Evolutionary conservation across 2,329 filamentous ascomycete genomes (phyloP), one percentile per base, ranked within the genome.

Genomic region (Nectriaceae sp.): DNA sequence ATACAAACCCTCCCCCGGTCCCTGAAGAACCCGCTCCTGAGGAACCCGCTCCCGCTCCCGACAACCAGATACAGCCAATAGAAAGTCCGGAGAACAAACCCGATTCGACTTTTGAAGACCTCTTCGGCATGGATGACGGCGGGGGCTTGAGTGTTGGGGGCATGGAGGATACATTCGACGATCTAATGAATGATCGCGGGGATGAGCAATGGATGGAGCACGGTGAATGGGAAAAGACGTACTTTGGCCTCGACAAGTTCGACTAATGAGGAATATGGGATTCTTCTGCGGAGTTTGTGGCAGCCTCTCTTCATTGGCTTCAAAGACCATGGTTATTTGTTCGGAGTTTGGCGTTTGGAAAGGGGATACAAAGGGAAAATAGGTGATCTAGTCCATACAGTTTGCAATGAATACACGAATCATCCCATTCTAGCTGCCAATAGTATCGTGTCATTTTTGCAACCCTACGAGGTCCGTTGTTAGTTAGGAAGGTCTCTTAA

Each of bases 201-300:
- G 68, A 67, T 49, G 70, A 21, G 43, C 56, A 60, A 6, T 73
- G 59, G 43, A 67, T 74, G 56, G 71, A 71, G 44, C 72, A 75
- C 55, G 72, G 69, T 6, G 72, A 76, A 40, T 78, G 76, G 48
- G 76, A 81, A 50, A 66, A 73, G 19, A 65, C 69, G 3, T 79
- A 72, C 50, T 79, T 79, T 54, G 70, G 68, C 5, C 62, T 76
- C 3, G 63, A 68, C 29, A 57, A 61, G 33, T 42, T 56, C 15
- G 50, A 58, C 11, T 40, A 47, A 11, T 11, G n/a, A n/a, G n/a
- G n/a, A n/a, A n/a, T n/a, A n/a, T n/a, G n/a, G n/a, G n/a, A n/a
- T n/a, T n/a, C n/a, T n/a, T n/a, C n/a, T n/a, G n/a, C n/a, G n/a
- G n/a, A n/a, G n/a, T n/a, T n/a, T n/a, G n/a, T n/a, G n/a, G n/a